Base-by-base conservation (phyloP, 2,329 filamentous ascomycete genomes). In the Neofusicoccum kwambonambiense region DNA sequence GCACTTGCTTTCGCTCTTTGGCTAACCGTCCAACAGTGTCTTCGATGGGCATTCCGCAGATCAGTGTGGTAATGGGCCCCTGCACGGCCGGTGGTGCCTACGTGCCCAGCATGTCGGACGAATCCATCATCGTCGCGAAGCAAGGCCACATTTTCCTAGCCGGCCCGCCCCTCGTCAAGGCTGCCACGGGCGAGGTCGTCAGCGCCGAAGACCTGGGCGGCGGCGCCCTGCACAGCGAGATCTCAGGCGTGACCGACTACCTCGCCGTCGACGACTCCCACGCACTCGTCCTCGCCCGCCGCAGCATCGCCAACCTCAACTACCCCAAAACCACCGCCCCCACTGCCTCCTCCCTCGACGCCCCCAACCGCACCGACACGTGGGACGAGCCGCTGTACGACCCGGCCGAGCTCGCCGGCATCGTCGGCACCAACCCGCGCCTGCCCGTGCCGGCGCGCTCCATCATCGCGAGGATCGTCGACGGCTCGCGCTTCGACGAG, bases 131-230 rank as follows among this genome's bases (percentile, higher is more conserved):
- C 69, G 95, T 98, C 44, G 88, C 92, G 73, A 90, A 93, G 61
- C 93, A 97, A 77, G 94, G 94, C n/a, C 93, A 96, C 70, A 97
- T 99, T 75, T 99, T 98, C 82, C 87, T 99, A 1, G 94, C 94
- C 0, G 95, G 94, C 0, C 94, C 94, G 17, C 94, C 95, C 0
- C 84, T 99, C 0, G 95, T 99, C 68, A 97, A 97, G 80, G 95
- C 95, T 8, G 94, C 94, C 11, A 99, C 95, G 0, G 95, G 94
- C 12, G 94, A 99, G 78, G 89, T 91, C 35, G 93, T 98, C 64
- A 92, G 87, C 49, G 91, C 92, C 7, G 94, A 99, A 77, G 92
- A 97, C 39, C 85, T 99, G 0, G 94, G 94, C 51, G 94, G 94
- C 62, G 94, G 93, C 34, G 89, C 89, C 70, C 88, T 98, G 77